phyloP scores from a whole-genome alignment of 176 grass and related monocot genomes.

The Zea mays region DNA sequence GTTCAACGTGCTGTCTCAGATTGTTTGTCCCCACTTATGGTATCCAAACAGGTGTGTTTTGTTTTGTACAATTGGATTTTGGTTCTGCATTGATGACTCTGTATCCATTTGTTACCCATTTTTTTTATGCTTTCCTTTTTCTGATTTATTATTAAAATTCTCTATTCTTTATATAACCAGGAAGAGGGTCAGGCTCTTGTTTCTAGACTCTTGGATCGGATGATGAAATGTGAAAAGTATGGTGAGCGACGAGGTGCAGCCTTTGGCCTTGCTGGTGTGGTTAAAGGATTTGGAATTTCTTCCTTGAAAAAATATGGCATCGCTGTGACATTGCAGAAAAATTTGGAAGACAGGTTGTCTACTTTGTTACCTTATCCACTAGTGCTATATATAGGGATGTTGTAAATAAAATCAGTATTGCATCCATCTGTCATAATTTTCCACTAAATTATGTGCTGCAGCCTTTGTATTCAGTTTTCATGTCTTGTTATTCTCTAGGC shows the following conservation, averaged over 20 bases:
- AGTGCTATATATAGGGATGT: conserved; percentile 5
- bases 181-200: conserved; percentile 86
- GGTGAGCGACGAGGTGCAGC: conserved; percentile 91
- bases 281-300: conserved; percentile 91
- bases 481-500: neutral
- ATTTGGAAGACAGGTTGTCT: conserved; percentile 76
- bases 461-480: neutral
- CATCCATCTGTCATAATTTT: conserved; percentile 36
- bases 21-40: conserved; percentile 92
- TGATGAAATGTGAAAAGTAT: conserved; percentile 95
- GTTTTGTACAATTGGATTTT: conserved; percentile 24
- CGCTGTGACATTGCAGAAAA: conserved; percentile 59
- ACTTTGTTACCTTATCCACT: conserved; percentile 22
- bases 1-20: conserved; percentile 95
- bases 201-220: conserved; percentile 71
- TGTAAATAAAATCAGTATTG: conserved; percentile 16
- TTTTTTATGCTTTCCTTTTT: conserved; percentile 3
- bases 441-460: conserved; percentile 9
- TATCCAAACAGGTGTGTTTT: conserved; percentile 71
- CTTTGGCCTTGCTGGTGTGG: conserved; percentile 95
- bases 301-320: conserved; percentile 94
- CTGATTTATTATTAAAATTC: conserved; percentile 23
- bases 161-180: conserved; percentile 44
- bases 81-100: conserved; percentile 7
- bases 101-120: neutral